These are phyloP conservation scores for Rhodomyrtus tomentosa DNA, from an alignment of 345 rosid genomes.

Conservation along the genomic window DNA sequence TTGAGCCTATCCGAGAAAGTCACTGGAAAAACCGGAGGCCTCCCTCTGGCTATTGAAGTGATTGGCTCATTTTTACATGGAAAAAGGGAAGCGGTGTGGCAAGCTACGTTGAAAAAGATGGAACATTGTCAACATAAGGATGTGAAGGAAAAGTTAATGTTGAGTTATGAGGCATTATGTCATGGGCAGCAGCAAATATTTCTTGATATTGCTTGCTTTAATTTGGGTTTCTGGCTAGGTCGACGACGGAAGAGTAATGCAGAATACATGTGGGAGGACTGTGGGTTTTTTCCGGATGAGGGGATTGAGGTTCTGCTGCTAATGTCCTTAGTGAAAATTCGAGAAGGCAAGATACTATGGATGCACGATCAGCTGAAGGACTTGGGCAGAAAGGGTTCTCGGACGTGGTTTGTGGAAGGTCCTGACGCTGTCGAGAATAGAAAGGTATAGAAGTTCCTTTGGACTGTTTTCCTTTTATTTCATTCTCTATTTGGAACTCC, in stretches of 20 bases:
- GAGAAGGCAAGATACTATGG: background rate
- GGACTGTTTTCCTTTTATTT: background rate
- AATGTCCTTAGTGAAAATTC: background rate
- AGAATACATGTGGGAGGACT: background rate
- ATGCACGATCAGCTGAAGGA: conserved; percentile 4
- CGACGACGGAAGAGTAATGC: background rate
- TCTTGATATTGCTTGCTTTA: background rate
- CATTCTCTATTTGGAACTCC: no score
- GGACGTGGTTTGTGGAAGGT: background rate
- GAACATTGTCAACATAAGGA: background rate
- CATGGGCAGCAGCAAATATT: background rate
- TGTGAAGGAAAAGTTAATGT: background rate
- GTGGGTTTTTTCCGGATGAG: background rate
- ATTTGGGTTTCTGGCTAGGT: no score
- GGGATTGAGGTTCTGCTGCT: background rate
- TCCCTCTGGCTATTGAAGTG: background rate
- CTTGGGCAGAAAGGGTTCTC: background rate
- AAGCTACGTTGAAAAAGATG: background rate
- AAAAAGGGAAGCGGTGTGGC: background rate
- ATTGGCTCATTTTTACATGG: background rate
- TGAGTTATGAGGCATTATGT: background rate
- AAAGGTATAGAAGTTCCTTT: background rate
- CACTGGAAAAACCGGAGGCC: background rate
- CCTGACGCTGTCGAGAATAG: background rate
- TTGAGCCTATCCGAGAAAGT: background rate